Evolutionary conservation across 805 yeast species (phyloP), one percentile per base, ranked within the genome.

Genomic region (Metschnikowia arizonensis): DNA sequence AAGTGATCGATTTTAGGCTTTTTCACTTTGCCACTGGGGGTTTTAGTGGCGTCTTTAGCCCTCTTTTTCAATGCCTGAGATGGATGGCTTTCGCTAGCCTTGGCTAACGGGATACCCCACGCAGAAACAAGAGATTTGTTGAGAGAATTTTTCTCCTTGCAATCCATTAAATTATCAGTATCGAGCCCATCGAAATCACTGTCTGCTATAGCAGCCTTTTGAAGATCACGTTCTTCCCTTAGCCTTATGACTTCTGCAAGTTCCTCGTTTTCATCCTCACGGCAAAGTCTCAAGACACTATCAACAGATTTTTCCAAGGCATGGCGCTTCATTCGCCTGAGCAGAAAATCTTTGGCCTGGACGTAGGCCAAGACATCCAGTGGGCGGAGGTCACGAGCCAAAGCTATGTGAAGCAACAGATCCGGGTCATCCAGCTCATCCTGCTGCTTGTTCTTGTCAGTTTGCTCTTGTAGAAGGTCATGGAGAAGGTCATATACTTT

Each of bases 121-220:
- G 81, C 62, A 15, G 79, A 73, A 0, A 85, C 85, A 2, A 90
- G 84, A 17, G 84, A 78, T 57, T 83, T 87, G 62, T 91, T 91
- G 66, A 88, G 75, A 3, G 76, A 68, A 55, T 90, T 90, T 2
- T 72, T 60, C 46, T 86, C 87, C 40, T 68, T 69, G 4, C 77
- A 88, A 3, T 77, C 79, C 86, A 48, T 48, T 62, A 88, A 53
- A 19, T 78, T 78, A 19, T 59, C 61, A 23, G 62, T 69, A 28
- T 65, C 66, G 15, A 70, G 69, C 7, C 63, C 70, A 21, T 68
- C 74, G 26, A 63, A 62, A 33, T 76, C 80, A 37, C 72, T 64
- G 26, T 65, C 73, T 4, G 59, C 61, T 10, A 55, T 62, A 1
- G 52, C 53, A 5, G 57, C 57, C 12, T 57, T 65, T 18, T 59